Conservation (phyloP, 2,329 filamentous ascomycete genomes). For the Helicocarpus griseus region DNA sequence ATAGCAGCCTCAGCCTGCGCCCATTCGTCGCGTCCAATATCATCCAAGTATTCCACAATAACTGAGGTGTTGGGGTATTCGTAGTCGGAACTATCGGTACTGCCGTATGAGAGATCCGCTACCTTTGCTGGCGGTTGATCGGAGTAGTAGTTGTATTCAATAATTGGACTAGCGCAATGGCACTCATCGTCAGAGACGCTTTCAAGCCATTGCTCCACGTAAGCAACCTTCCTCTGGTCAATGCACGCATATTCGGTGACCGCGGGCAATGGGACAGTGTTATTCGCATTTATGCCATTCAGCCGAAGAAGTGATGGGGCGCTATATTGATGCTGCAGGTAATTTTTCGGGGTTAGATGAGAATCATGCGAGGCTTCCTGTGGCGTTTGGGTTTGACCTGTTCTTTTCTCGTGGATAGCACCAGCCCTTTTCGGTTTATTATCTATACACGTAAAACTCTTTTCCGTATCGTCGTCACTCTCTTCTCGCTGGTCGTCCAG, state of each 20-base stretch:
- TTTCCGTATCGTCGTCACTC: not conserved
- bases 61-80: not conserved
- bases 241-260: not conserved
- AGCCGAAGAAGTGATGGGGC: no score
- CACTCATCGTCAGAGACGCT: not conserved
- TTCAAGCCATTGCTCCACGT: not conserved
- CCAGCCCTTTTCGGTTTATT: not conserved
- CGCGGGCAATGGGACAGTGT: not conserved
- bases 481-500: no score
- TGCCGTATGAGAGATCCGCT: not conserved
- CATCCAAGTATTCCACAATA: not conserved
- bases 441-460: not conserved
- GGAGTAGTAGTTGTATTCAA: not conserved
- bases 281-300: no score
- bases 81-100: not conserved
- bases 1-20: not conserved
- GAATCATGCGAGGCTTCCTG: no score
- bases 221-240: not conserved
- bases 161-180: not conserved
- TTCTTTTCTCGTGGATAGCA: no score
- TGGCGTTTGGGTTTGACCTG: no score
- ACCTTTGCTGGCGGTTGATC: not conserved
- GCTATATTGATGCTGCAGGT: no score
- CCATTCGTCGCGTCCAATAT: not conserved
- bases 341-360: no score